These are phyloP conservation scores for Neckera pumila DNA, from an alignment of 225 moss, liverwort and hornwort species.

Conservation along the genomic window DNA sequence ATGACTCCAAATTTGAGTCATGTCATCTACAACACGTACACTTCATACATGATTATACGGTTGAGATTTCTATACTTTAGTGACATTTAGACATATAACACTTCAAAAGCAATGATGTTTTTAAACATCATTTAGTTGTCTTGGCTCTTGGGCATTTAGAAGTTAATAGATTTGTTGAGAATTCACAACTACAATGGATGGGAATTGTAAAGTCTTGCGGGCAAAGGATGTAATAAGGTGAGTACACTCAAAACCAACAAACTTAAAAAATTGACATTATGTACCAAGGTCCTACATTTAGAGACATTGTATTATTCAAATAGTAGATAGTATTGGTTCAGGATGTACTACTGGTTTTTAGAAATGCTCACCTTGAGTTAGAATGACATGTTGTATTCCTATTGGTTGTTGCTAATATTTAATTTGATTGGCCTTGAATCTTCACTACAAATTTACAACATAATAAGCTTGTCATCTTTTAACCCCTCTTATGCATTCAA, in stretches of 20 bases:
- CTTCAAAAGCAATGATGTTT: too few species aligned
- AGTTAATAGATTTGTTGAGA: neutral
- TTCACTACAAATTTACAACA: too few species aligned
- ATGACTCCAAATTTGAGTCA: too few species aligned
- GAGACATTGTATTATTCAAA: neutral
- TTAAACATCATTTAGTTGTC: too few species aligned
- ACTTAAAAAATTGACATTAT: neutral
- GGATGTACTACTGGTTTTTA: neutral
- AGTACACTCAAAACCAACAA: neutral
- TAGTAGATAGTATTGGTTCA: neutral
- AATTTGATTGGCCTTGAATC: too few species aligned
- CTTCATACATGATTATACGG: too few species aligned
- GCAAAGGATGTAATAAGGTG: neutral
- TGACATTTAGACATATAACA: too few species aligned
- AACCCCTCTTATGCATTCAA: too few species aligned
- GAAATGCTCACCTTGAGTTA: neutral
- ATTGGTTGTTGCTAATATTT: neutral
- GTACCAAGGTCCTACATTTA: neutral
- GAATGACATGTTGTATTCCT: fast-evolving
- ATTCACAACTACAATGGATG: neutral
- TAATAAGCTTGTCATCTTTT: too few species aligned
- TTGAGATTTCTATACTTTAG: too few species aligned
- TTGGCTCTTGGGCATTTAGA: too few species aligned
- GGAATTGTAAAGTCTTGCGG: neutral
- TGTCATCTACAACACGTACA: too few species aligned